Evolutionary conservation across 345 rosid genomes (phyloP).

Genomic region (Noccaea bulbosa): DNA sequence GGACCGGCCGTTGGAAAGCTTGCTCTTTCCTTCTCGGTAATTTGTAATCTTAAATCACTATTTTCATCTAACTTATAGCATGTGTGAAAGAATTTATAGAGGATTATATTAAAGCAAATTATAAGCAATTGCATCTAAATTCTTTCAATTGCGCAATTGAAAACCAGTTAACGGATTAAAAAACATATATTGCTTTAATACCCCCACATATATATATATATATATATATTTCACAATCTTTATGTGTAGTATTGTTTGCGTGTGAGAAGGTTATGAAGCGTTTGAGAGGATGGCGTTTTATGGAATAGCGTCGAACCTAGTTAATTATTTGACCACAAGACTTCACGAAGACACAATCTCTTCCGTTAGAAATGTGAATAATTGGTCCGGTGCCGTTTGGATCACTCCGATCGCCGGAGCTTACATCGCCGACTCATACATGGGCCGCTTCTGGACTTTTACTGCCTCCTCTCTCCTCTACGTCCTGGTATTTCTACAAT

Average conservation of each 20-base stretch:
- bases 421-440: slow-evolving; percentile 82
- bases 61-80: not conserved
- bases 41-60: slow-evolving; percentile 15
- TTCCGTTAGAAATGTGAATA: slow-evolving; percentile 85
- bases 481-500: slow-evolving; percentile 53
- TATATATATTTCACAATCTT: not conserved
- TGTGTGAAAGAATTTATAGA: too few species aligned
- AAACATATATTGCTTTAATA: not conserved
- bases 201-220: not conserved
- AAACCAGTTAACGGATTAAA: not conserved
- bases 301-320: slow-evolving; percentile 84
- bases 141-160: too few species aligned
- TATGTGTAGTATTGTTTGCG: slow-evolving; percentile 11
- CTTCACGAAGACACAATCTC: slow-evolving; percentile 88
- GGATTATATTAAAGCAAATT: too few species aligned
- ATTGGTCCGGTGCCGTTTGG: slow-evolving; percentile 96
- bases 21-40: slow-evolving; percentile 88
- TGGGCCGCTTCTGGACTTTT: slow-evolving; percentile 95
- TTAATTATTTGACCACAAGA: slow-evolving; percentile 73
- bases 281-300: slow-evolving; percentile 97
- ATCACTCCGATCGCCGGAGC: slow-evolving; percentile 91
- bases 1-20: slow-evolving; percentile 88
- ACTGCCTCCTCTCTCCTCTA: slow-evolving; percentile 84
- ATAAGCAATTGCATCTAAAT: too few species aligned
- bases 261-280: slow-evolving; percentile 73